Base-by-base conservation (phyloP, 2,329 filamentous ascomycete genomes). In the Beauveria sp. region DNA sequence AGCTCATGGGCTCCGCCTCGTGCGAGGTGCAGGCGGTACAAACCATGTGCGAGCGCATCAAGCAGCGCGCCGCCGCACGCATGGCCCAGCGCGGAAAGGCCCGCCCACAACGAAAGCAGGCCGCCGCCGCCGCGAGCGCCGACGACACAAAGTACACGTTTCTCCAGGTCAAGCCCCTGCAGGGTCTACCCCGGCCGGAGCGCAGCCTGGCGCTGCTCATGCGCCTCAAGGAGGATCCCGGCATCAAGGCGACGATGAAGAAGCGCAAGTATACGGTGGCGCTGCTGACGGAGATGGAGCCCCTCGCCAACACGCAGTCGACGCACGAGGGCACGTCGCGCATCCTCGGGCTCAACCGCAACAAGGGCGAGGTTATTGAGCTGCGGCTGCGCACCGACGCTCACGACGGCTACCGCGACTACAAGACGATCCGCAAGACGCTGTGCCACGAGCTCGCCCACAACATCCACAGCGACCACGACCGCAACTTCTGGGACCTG, bases 371-470 rank as follows among this genome's bases (percentile, higher is more conserved):
- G 73, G 90, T 91, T 1, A 96, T 99, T 62, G 93, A 98, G 79
- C 75, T 99, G 64, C 81, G 95, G 0, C 76, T 99, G 42, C 81
- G 95, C n/a, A 98, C 95, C 1, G 95, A 99, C 75, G 90, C 90
- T 3, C 91, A 95, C 72, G 92, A 96, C 72, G 95, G 95, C 1
- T 98, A 96, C 70, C 80, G 95, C 43, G 91, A 97, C 72, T 99
- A 98, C 76, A 88, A 88, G 68, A 93, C 89, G 0, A 96, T 99
- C 54, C 84, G 95, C 57, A 90, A 90, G 67, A 98, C 95, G 51
- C 79, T 99, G 14, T 98, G 93, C 71, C 95, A 99, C 76, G 95
- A 99, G 77, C 80, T 99, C 20, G 88, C 93, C 66, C 95, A 99
- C 74, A 97, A 96, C 69, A 90, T 96, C 10, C 88, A 89, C 75